phyloP scores from a whole-genome alignment of 306 rosid genomes.

The Leucaena leucocephala region DNA sequence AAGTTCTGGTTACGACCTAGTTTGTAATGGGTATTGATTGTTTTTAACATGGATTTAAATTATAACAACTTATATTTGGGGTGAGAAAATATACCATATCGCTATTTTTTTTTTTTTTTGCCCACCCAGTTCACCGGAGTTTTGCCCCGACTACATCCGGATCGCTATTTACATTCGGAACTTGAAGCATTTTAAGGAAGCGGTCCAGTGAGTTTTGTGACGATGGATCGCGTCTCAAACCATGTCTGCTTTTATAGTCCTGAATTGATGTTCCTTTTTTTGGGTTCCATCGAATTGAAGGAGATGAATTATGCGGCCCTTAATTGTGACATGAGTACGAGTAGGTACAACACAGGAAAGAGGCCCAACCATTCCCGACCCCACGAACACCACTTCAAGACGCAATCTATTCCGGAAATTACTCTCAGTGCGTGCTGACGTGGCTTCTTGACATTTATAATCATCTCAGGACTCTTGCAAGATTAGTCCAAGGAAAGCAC shows the following conservation, averaged over 20 bases:
- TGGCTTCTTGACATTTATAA: not conserved
- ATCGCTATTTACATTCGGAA: not conserved
- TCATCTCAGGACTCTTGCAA: not conserved
- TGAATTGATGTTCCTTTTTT: not conserved
- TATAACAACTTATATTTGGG: not conserved
- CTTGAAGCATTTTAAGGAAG: too few species aligned
- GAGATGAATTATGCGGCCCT: not conserved
- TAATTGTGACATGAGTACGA: not conserved
- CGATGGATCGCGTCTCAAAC: not conserved
- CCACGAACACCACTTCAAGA: not conserved
- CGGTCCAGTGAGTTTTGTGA: not conserved
- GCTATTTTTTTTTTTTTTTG: too few species aligned
- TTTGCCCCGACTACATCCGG: too few species aligned
- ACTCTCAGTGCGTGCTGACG: not conserved
- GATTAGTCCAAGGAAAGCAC: not conserved
- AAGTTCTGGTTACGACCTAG: too few species aligned
- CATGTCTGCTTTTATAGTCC: not conserved
- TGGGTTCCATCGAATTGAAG: not conserved
- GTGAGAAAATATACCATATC: not conserved
- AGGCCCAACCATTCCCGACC: not conserved
- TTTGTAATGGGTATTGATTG: not conserved
- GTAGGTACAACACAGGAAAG: not conserved
- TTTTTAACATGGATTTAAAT: too few species aligned
- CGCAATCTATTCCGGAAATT: not conserved
- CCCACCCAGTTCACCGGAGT: too few species aligned